Evolutionary conservation across 2,329 filamentous ascomycete genomes (phyloP).

Genomic region (Laburnicola sp.): DNA sequence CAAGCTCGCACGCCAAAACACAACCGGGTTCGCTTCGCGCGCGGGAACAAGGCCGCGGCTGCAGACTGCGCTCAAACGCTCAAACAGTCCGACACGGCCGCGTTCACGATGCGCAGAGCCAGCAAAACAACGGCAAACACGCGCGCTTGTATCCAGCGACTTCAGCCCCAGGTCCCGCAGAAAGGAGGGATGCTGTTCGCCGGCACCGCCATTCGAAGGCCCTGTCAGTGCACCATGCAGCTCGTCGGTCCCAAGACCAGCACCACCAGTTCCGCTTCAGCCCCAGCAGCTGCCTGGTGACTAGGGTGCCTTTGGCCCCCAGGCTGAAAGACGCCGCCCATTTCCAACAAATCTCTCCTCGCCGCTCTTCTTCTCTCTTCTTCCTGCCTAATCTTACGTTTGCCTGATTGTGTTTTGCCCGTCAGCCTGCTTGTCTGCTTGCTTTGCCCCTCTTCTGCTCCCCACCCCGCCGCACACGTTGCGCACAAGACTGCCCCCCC

Average conservation of each 20-base stretch:
- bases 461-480: conserved; percentile 5
- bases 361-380: conserved; percentile 16
- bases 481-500: too few relatives aligned
- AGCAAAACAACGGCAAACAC: conserved; percentile 9
- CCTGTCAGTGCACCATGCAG: conserved; percentile 12
- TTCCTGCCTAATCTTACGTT: conserved; percentile 14
- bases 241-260: conserved; percentile 16
- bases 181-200: conserved; percentile 6
- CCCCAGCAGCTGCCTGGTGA: conserved; percentile 28
- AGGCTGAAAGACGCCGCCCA: conserved; percentile 14
- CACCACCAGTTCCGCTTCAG: too few relatives aligned
- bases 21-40: conserved; percentile 4
- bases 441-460: background rate
- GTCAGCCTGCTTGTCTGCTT: conserved; percentile 3
- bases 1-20: conserved; percentile 2
- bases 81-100: background rate
- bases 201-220: conserved; percentile 6
- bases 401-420: conserved; percentile 4
- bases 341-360: conserved; percentile 19
- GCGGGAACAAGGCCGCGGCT: conserved; percentile 10
- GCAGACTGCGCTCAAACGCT: background rate
- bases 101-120: background rate
- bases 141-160: conserved; percentile 9
- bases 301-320: conserved; percentile 21
- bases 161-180: conserved; percentile 5